Evolutionary conservation across 306 rosid genomes (phyloP).

Genomic region (Malus fusca): DNA sequence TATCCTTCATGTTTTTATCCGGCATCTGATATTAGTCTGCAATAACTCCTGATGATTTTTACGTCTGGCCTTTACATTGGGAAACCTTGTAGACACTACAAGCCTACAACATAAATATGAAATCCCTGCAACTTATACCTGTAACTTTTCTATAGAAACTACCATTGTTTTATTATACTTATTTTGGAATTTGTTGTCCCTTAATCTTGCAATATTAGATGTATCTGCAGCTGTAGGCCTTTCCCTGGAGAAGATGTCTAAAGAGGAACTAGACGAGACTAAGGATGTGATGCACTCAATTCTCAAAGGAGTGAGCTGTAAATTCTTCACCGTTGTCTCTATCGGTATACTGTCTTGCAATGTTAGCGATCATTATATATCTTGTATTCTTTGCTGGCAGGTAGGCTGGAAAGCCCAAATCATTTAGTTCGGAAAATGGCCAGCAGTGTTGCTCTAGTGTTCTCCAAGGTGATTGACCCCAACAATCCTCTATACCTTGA

Average conservation of each 20-base stretch:
- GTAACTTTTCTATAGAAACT: not conserved
- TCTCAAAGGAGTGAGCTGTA: conserved; percentile 98
- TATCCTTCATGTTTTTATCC: conserved; percentile 46
- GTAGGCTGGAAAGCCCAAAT: conserved; percentile 91
- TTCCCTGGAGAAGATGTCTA: conserved; percentile 65
- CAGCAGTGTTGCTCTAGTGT: conserved; percentile 62
- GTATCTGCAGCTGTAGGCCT: conserved; percentile 87
- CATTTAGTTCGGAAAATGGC: conserved; percentile 82
- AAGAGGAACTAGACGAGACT: conserved; percentile 64
- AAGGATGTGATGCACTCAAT: conserved; percentile 68
- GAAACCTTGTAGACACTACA: not conserved
- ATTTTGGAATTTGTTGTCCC: conserved; percentile 27
- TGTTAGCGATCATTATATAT: conserved; percentile 13
- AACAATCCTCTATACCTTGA: conserved; percentile 88
- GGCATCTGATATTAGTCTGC: not conserved
- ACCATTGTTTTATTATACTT: not conserved
- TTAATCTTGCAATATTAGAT: conserved; percentile 49
- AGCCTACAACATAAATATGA: not conserved
- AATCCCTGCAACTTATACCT: not conserved
- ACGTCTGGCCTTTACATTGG: not conserved
- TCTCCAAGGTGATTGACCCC: conserved; percentile 90
- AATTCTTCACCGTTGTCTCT: conserved; percentile 21
- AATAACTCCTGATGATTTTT: not conserved
- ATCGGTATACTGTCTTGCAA: conserved; percentile 11
- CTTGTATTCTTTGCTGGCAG: conserved; percentile 47